Conservation (phyloP, 768 basidiomycete species). For the Mycena latifolia region DNA sequence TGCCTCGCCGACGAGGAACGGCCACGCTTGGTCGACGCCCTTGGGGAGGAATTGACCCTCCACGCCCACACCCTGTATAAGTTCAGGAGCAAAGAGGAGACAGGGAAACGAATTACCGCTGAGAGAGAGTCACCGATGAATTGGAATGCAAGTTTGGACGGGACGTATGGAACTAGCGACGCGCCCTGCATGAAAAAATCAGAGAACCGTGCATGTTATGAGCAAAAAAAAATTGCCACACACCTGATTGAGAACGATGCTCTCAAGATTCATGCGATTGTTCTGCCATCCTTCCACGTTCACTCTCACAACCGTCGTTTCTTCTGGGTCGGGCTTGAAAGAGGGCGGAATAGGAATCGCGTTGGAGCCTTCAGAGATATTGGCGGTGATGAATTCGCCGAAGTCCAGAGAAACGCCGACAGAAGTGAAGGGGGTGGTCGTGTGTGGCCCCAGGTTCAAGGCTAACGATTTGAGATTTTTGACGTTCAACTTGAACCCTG, state of each 20-base stretch:
- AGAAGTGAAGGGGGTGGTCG: constrained; percentile 59
- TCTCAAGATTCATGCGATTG: constrained; percentile 66
- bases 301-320: constrained; percentile 53
- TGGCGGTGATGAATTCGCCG: constrained; percentile 58
- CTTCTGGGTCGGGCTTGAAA: not conserved
- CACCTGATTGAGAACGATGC: constrained; percentile 59
- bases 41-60: constrained; percentile 67
- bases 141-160: constrained; percentile 60
- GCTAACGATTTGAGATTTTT: constrained; percentile 55
- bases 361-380: constrained; percentile 62
- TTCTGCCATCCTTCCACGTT: constrained; percentile 72
- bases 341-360: constrained; percentile 50
- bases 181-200: constrained; percentile 55
- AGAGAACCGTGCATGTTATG: not conserved
- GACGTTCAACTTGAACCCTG: constrained; percentile 65
- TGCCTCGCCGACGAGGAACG: constrained; percentile 61
- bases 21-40: constrained; percentile 71
- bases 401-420: constrained; percentile 64
- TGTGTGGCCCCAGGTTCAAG: constrained; percentile 62
- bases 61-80: constrained; percentile 5
- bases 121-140: constrained; percentile 72
- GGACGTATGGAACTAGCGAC: constrained; percentile 56
- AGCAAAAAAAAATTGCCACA: constrained; percentile 8
- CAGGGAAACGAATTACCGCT: constrained; percentile 50
- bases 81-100: not conserved